Base-by-base conservation (phyloP, 2,329 filamentous ascomycete genomes). In the Penicillium sp. region DNA sequence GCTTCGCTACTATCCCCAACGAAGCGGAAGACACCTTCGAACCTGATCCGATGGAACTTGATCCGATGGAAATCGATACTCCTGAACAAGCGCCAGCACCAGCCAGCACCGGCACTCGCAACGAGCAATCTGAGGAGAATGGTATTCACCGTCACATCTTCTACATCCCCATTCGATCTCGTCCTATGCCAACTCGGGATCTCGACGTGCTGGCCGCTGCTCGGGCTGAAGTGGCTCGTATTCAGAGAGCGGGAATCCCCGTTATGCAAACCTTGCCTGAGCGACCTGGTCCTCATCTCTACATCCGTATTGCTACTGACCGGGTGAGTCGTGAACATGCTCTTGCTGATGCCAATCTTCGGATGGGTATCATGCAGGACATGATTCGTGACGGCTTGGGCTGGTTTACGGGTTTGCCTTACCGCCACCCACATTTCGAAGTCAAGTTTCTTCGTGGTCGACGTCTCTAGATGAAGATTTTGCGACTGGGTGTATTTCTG, bases 401-500 rank as follows among this genome's bases (percentile, higher is more conserved):
- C 7, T 58, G 56, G 53, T 56, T 58, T 5, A 35, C 49, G 5
- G 37, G 35, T 4, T 9, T 58, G n/a, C 56, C 56, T 13, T 58
- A 50, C 24, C 22, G 11, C 3, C 48, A 56, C 8, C 18, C 13
- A 5, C 43, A 56, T n/a, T 58, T 58, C 6, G n/a, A 42, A 2
- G 53, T 56, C 4, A 32, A 45, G 8, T 37, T 52, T 2, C 24
- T 52, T 11, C 39, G 39, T 35, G 18, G 38, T 22, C 48, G 18
- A 22, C 26, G 35, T 5, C 44, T 46, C 44, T 46, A 46, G 20
- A 11, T 24, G n/a, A 5, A 46, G 18, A 2, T 0, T 24, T 24
- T 46, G 9, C 11, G 7, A 22, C 4, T 46, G n/a, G 5, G 5
- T 46, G 26, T 0, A 13, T 14, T 4, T 32, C 11, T 16, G 11